These are phyloP conservation scores for Zygoascus biomembranicola DNA, from an alignment of 805 yeast species.

Conservation along the genomic window DNA sequence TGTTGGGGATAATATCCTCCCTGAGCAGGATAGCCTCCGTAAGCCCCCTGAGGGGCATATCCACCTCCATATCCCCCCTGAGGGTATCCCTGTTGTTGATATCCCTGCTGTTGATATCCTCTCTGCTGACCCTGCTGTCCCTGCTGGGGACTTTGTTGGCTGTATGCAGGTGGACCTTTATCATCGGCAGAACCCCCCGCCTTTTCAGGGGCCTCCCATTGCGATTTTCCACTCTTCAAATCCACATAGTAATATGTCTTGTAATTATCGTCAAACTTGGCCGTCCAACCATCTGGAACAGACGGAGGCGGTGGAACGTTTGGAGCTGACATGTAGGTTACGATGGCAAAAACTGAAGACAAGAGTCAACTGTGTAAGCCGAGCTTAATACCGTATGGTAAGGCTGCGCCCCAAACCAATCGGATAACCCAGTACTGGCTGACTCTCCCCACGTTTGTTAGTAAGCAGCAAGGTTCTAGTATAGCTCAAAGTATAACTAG, in stretches of 20 bases:
- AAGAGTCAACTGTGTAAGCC: too few species aligned
- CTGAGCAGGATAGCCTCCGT: constrained; percentile 12
- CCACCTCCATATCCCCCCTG: constrained; percentile 4
- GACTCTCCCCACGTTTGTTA: too few species aligned
- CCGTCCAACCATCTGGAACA: constrained; percentile 29
- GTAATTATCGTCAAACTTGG: constrained; percentile 30
- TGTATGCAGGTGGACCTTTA: not conserved
- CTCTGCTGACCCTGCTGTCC: not conserved
- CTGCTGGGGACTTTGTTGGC: not conserved
- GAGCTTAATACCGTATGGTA: too few species aligned
- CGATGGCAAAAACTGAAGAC: not conserved
- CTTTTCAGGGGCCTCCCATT: constrained; percentile 74
- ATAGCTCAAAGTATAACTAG: too few species aligned
- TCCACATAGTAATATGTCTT: constrained; percentile 80
- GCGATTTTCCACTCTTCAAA: constrained; percentile 61
- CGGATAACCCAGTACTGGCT: too few species aligned
- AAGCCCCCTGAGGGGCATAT: constrained; percentile 3
- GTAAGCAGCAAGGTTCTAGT: too few species aligned
- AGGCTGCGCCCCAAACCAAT: too few species aligned
- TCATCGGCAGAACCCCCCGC: not conserved
- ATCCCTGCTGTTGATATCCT: constrained; percentile 4
- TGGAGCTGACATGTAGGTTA: constrained; percentile 5
- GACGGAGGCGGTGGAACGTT: constrained; percentile 20
- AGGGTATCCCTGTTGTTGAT: constrained; percentile 10
- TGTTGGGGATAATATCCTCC: constrained; percentile 22